Evolutionary conservation across 2,329 filamentous ascomycete genomes (phyloP), one percentile per base, ranked within the genome.

Genomic region (Sporothrix pallida): DNA sequence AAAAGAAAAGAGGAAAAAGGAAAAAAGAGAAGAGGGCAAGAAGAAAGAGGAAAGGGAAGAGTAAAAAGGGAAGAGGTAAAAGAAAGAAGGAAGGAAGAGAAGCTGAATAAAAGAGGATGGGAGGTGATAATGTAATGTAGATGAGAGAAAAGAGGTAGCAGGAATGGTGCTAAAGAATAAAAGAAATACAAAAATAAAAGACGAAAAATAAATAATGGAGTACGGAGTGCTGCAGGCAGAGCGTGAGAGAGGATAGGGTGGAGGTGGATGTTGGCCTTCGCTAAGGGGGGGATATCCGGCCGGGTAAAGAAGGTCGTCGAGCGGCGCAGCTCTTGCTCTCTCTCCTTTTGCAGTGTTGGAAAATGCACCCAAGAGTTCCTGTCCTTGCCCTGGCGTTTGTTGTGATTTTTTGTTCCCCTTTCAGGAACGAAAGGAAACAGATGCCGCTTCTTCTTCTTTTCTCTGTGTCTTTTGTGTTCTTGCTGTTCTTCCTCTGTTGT

Each of bases 271-370:
- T 71, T 73, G 52, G 72, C 52, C 46, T 70, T 76, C 71, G 72
- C 74, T 72, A 74, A 75, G 73, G 71, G 71, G 71, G 71, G 63
- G 71, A 74, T 73, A 74, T 72, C 72, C 71, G 73, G 71, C 74
- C 74, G 73, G 75, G 73, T 76, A 74, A 74, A 73, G 70, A 72
- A 72, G 63, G 72, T 52, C 46, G 68, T 72, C 31, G 60, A 68
- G 72, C 74, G 74, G 65, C 68, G 72, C 65, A 74, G 70, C 46
- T 44, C 62, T 71, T 42, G 70, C 62, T 20, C 15, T 26, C 31
- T 63, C 58, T 63, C 26, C 26, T 15, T 31, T n/a, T 44, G 15
- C 37, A 0, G 10, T 15, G 15, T 63, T 44, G 31, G 17, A 20
- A 17, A 7, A 20, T 37, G 10, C 58, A 44, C 58, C 58, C 31